These are phyloP conservation scores for Styphnolobium japonicum DNA, from an alignment of 306 rosid genomes.

Conservation along the genomic window DNA sequence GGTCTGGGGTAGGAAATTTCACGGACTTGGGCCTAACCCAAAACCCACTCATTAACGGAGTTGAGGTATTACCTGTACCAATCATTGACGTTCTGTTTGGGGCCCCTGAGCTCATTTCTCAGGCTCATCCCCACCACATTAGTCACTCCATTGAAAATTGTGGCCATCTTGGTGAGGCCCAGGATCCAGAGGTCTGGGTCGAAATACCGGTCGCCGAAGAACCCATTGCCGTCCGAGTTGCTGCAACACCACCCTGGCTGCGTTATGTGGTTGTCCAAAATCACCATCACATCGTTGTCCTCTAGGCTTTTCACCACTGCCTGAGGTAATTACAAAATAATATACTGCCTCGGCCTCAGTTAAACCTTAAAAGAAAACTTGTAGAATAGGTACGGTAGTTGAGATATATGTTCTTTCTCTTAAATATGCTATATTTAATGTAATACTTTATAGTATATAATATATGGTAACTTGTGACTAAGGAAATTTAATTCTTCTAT, in stretches of 20 bases:
- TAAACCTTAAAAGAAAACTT: neutral
- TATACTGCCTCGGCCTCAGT: neutral
- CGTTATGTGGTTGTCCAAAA: constrained; percentile 76
- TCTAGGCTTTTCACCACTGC: constrained; percentile 67
- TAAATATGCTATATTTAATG: neutral
- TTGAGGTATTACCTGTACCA: constrained; percentile 61
- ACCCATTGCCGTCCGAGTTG: constrained; percentile 63
- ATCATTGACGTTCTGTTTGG: constrained; percentile 66
- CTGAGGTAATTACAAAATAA: constrained; percentile 14
- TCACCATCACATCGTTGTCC: constrained; percentile 66
- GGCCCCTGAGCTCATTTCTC: constrained; percentile 87
- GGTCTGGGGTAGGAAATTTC: neutral
- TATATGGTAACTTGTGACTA: neutral
- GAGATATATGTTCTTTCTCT: neutral
- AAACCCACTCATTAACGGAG: too few relatives aligned
- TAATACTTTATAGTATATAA: neutral
- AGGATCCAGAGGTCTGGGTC: constrained; percentile 60
- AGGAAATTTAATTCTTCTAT: neutral
- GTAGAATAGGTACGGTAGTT: neutral
- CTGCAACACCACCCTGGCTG: constrained; percentile 90
- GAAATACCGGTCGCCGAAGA: constrained; percentile 71
- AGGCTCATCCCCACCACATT: constrained; percentile 84
- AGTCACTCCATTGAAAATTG: constrained; percentile 54
- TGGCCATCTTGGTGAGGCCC: constrained; percentile 82
- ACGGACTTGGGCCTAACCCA: neutral